Evolutionary conservation across 441 rosid species (phyloP), one percentile per base, ranked within the genome.

Genomic region (Arabidopsis lyrata): DNA sequence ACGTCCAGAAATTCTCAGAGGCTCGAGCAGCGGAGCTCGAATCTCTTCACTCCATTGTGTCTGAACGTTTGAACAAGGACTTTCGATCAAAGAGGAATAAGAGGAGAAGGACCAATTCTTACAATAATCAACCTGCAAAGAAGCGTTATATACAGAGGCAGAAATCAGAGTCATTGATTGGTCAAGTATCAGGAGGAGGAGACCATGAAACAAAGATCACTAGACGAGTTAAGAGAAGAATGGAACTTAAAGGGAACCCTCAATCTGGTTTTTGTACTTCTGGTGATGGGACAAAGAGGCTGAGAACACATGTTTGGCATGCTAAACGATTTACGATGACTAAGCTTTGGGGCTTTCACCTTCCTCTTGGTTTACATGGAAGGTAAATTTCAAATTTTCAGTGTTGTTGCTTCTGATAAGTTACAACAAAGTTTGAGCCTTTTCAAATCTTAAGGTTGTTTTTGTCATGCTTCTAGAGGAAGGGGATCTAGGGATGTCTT

Each of bases 251-350:
- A 78, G 81, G 70, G 82, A 95, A 91, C 77, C 83, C 86, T 5
- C 68, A 66, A 52, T 81, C 78, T 42, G 97, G 85, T 8, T 83
- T 81, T 39, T 39, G 67, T 80, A 77, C 86, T 74, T 87, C 96
- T 16, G 90, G 92, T n/a, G 97, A 92, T 60, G 96, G 95, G 55
- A 92, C 98, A 8, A 95, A 82, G 89, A 85, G 97, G 74, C 77
- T 90, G 63, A 89, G 96, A 71, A 95, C 98, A 31, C 98, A 95
- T 77, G 86, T 95, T 60, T 95, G 99, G 99, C 95, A 89, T 73
- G 91, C 97, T 2, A 95, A 95, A 81, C 91, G 98, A 18, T 92
- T 95, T 67, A 83, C 84, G 4, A 92, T 95, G 96, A 77, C 83
- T 38, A 95, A 92, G 86, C 85, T 83, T 60, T 92, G 98, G 96